Evolutionary conservation across 2,329 filamentous ascomycete species (phyloP).

Genomic region (Arthrinium puccinioides): DNA sequence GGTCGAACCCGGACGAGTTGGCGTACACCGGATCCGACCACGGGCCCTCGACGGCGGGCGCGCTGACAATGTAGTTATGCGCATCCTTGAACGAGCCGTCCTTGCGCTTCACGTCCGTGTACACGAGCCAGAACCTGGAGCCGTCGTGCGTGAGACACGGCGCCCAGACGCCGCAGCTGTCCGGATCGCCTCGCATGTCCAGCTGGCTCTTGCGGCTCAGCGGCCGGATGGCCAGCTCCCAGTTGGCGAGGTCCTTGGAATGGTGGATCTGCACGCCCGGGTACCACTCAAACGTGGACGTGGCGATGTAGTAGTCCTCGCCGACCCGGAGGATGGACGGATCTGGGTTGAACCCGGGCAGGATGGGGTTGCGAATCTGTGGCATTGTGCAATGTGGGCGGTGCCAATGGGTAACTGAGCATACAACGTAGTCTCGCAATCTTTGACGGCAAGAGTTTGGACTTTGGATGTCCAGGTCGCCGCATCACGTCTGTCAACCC

Average conservation of each 20-base stretch:
- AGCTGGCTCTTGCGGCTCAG: conserved; percentile 42
- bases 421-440: too few relatives aligned
- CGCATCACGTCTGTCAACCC: too few relatives aligned
- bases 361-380: conserved; percentile 43
- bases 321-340: conserved; percentile 46
- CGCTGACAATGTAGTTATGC: conserved; percentile 55
- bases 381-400: too few relatives aligned
- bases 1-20: conserved; percentile 58
- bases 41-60: conserved; percentile 45
- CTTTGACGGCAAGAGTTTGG: too few relatives aligned
- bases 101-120: conserved; percentile 60
- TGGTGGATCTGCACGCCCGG: conserved; percentile 49
- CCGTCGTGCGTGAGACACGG: conserved; percentile 57
- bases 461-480: too few relatives aligned
- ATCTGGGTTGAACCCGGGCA: conserved; percentile 50
- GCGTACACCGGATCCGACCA: conserved; percentile 55
- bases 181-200: conserved; percentile 51
- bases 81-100: conserved; percentile 59
- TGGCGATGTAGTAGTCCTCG: conserved; percentile 47
- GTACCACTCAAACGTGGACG: conserved; percentile 49
- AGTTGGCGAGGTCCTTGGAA: conserved; percentile 45
- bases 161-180: conserved; percentile 57
- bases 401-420: too few relatives aligned
- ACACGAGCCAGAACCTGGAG: conserved; percentile 54
- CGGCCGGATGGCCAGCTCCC: conserved; percentile 38